Evolutionary conservation across 2,329 filamentous ascomycete species (phyloP), one percentile per base, ranked within the genome.

Genomic region (Claviceps monticola): DNA sequence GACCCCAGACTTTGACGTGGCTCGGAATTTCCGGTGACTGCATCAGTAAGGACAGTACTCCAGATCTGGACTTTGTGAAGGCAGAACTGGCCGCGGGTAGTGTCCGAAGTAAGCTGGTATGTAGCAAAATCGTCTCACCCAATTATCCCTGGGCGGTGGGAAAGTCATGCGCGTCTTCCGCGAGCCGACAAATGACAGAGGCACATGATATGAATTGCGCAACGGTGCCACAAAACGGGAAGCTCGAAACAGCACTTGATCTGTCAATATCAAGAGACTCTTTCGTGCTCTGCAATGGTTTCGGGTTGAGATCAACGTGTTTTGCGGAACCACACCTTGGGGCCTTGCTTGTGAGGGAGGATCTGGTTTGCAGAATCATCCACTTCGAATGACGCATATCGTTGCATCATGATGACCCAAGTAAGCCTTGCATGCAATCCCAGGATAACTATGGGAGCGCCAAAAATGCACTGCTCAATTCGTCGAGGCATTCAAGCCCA

Each of bases 1-100:
- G 29, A 17, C 49, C 49, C 48, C 41, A 45, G 49, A 38, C 34
- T 38, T 50, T 36, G 21, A 39, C 49, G 43, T 46, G 49, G 42
- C 23, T 46, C n/a, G 38, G 43, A 13, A 21, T 16, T 42, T 47
- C 44, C 37, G 49, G 29, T 19, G 37, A 8, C 23, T 37, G 37
- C 37, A 47, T 39, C 43, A 41, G 42, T 23, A 47, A 51, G 16
- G 39, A 39, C 7, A 47, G 11, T 9, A 17, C 37, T 19, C 7
- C 23, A 11, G 16, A 26, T 26, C 11, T 19, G 14, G 21, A 17
- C 16, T 19, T 16, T 38, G 42, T 7, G 11, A 17, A 38, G 38
- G 21, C 9, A 45, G 37, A 19, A 16, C 49, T 46, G 19, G 49
- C 19, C 41, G 23, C 21, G 36, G 42, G 9, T 39, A 46, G 17